Percentiles rank a stretch among this genome's conserved stretches.
phyloP scores from a whole-genome alignment of 2,329 filamentous ascomycete species.

The Exophiala viscosa region DNA sequence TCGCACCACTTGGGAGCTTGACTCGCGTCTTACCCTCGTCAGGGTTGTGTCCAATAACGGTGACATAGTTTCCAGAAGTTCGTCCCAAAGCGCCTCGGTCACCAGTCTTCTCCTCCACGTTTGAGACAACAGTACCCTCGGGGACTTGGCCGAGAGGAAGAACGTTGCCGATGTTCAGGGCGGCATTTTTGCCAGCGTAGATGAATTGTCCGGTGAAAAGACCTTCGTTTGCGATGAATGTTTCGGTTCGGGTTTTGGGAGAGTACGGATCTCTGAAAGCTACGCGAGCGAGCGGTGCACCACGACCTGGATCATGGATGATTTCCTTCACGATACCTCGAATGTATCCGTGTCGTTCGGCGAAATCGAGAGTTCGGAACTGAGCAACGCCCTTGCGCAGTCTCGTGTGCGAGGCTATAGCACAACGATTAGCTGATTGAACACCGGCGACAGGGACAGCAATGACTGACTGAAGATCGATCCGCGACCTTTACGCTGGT shows the following conservation, averaged over 20 bases:
- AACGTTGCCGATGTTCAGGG: slow-evolving; percentile 94
- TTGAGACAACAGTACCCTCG: slow-evolving; percentile 98
- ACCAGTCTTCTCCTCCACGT: slow-evolving; percentile 98
- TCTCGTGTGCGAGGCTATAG: slow-evolving; percentile 71
- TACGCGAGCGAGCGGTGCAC: slow-evolving; percentile 95
- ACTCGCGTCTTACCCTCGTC: slow-evolving; percentile 99
- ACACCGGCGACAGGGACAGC: not conserved
- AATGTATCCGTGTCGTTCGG: slow-evolving; percentile 95
- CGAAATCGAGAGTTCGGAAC: slow-evolving; percentile 94
- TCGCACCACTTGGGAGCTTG: slow-evolving; percentile 98
- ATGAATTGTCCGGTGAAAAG: slow-evolving; percentile 99
- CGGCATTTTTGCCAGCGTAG: slow-evolving; percentile 99
- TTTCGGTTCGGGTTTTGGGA: slow-evolving; percentile 97
- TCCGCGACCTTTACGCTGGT: slow-evolving; percentile 74
- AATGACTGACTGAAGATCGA: slow-evolving; percentile 64
- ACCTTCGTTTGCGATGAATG: slow-evolving; percentile 99
- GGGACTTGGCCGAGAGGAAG: slow-evolving; percentile 91
- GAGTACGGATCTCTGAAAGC: slow-evolving; percentile 96
- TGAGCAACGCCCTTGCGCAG: slow-evolving; percentile 94
- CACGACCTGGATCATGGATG: slow-evolving; percentile 97
- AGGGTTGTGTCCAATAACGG: slow-evolving; percentile 94
- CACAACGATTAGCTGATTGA: not conserved
- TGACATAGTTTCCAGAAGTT: slow-evolving; percentile 99
- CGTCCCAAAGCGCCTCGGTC: slow-evolving; percentile 95
- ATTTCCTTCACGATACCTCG: slow-evolving; percentile 98